phyloP scores from a whole-genome alignment of 1,284 basidiomycete species.

The Porogramme epimiltina region DNA sequence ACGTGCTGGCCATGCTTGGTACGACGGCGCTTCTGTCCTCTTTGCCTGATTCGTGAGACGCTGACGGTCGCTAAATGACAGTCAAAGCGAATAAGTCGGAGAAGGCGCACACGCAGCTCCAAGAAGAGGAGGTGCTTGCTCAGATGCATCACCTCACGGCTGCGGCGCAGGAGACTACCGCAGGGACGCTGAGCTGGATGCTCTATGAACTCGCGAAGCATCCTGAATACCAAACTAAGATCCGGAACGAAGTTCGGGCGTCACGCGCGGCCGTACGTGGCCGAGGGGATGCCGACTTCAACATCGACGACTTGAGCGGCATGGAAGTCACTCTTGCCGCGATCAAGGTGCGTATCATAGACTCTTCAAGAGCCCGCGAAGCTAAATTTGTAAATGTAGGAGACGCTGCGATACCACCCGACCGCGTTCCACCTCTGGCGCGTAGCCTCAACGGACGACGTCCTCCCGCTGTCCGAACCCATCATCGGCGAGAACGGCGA shows the following conservation, averaged over 20 bases:
- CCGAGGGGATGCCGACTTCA: slow-evolving; percentile 28
- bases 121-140: slow-evolving; percentile 46
- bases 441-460: slow-evolving; percentile 33
- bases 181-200: slow-evolving; percentile 27
- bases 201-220: slow-evolving; percentile 32
- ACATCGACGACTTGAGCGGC: slow-evolving; percentile 31
- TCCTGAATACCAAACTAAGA: slow-evolving; percentile 29
- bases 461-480: slow-evolving; percentile 42
- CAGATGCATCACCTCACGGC: slow-evolving; percentile 48
- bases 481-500: slow-evolving; percentile 34
- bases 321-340: slow-evolving; percentile 24
- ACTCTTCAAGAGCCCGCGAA: not conserved
- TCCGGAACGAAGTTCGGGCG: slow-evolving; percentile 30
- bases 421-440: slow-evolving; percentile 33
- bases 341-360: slow-evolving; percentile 12
- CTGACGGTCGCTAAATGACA: slow-evolving; percentile 22
- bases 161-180: slow-evolving; percentile 30
- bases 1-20: slow-evolving; percentile 46
- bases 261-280: slow-evolving; percentile 20
- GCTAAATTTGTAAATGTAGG: slow-evolving; percentile 23
- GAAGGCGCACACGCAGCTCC: slow-evolving; percentile 43
- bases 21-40: not conserved
- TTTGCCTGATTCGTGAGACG: too few species aligned
- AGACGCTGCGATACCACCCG: slow-evolving; percentile 41
- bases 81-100: slow-evolving; percentile 55